Evolutionary conservation across 2,329 filamentous ascomycete species (phyloP), one percentile per base, ranked within the genome.

Genomic region (Diplodia mutila): DNA sequence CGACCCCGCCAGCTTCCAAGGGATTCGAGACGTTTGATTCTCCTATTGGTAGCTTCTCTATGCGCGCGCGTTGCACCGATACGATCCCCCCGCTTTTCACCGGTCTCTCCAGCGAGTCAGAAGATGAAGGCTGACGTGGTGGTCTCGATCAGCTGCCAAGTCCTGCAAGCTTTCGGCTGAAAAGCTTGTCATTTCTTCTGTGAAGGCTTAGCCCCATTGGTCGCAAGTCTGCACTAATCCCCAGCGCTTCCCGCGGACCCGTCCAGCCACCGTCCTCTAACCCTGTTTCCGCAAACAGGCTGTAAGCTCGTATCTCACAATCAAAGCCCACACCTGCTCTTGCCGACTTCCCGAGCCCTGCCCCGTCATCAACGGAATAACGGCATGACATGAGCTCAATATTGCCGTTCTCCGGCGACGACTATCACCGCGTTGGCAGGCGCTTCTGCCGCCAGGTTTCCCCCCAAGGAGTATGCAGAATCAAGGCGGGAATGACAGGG

Each of bases 161-260:
- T 63, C 46, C 42, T 51, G 59, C 59, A 63, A 63, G 59, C 59
- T 63, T 63, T 51, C 29, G 18, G 9, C 23, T 14, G 59, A 63
- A n/a, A 63, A 63, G 59, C 59, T 63, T 63, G 59, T 51, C 59
- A 51, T 37, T 52, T 51, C 59, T 63, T 63, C 57, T 27, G 23
- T 2, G 46, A 39, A 25, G 46, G 46, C 59, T 63, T 63, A 21
- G 59, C 42, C 27, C 49, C 18, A 63, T 63, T 63, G 59, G 59
- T n/a, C n/a, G 39, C n/a, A n/a, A n/a, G n/a, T n/a, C 25, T 18
- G 11, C 39, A 21, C 39, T 11, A 52, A 29, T 18, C 59, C 23
- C 42, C 27, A 29, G 27, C 49, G 42, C 23, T 18, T 51, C 59
- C 59, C 46, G 46, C 27, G 27, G 18, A 18, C 29, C 29, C 27